Evolutionary conservation across 75 land plant genomes (phyloP), one percentile per base, ranked within the genome.

Genomic region (Pinus albicaulis): DNA sequence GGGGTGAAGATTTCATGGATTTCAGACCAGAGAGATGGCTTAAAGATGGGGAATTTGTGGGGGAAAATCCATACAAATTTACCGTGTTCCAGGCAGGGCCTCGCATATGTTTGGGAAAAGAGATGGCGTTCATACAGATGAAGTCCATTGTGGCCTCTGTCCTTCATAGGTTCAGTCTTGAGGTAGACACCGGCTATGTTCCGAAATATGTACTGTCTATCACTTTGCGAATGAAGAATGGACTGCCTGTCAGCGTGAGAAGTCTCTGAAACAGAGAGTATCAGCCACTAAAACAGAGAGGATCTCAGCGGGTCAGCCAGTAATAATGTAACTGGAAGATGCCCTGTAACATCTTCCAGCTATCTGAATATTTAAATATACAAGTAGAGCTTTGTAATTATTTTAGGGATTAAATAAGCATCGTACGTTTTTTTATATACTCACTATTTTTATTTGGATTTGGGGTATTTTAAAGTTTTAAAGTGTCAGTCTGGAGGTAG

Each of bases 191-290:
- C 44, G 87, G 78, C 3, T 83, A 88, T 57, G 74, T 74, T 7
- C 90, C 94, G 13, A 86, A 82, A 22, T 64, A 74, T 1, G 6
- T 59, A 76, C 73, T 86, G 8, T 86, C 91, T 12, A 25, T 92
- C 41, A 86, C 93, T 2, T 56, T 90, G 59, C 79, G 83, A 76
- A 92, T 92, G 89, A 84, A 84, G 70, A 71, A 77, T 8, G 93
- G 95, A 0, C 80, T 92, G 17, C 91, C 58, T 1, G 89, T 91
- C 23, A 75, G 73, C 0, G 68, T 85, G 5, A 69, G 60, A 13
- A 64, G 65, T 10, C 36, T 4, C 4, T 28, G 64, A 62, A 14
- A 4, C 16, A 62, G 44, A 3, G 31, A 31, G 1, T 31, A 31
- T 31, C 31, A 31, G 44, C 1, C 3, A 3, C 1, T 36, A 1